Base-by-base conservation (phyloP, 306 rosid genomes). In the Pyrus communis region DNA sequence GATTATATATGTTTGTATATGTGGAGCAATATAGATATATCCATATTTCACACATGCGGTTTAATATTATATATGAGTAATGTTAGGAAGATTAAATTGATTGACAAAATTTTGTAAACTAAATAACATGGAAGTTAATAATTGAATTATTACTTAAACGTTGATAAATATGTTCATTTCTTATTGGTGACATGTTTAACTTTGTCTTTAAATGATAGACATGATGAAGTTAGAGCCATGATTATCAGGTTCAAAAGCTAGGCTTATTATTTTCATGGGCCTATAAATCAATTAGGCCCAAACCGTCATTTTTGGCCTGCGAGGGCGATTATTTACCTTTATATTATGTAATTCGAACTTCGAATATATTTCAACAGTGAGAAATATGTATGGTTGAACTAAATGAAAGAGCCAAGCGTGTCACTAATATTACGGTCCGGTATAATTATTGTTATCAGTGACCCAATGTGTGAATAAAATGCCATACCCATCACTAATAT, bases 131-230 rank as follows among this genome's bases (percentile, higher is more conserved):
- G 1, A 33, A 0, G 8, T 33, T 33, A 1, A 33, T 33, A 0
- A 33, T 1, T 33, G 8, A 0, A 33, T 33, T 33, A 0, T 33
- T 33, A 33, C 2, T 33, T 33, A 33, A 33, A 33, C 8, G 0
- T 33, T 33, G 8, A 35, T 35, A 35, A 35, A 0, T 9, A 0
- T 35, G 2, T 0, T 7, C 0, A 35, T 7, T 35, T 35, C 0
- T 1, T 35, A 35, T 7, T 35, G 0, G 0, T 35, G 2, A 35
- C 0, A 35, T 0, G 1, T 7, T 64, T 42, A 43, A 64, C 28
- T 57, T 57, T 45, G 27, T 22, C 13, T 19, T 70, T 13, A 13
- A 45, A 33, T 57, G 5, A 10, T 3, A 21, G 9, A 21, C 9
- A 28, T 28, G 54, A 69, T 30, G 35, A 45, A 15, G 76, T 58